A percentile compares a stretch with the other conserved stretches of the same genome.
Evolutionary conservation across 2,329 filamentous ascomycete species (phyloP).

Genomic region (Ceratocystis cacaofunesta): DNA sequence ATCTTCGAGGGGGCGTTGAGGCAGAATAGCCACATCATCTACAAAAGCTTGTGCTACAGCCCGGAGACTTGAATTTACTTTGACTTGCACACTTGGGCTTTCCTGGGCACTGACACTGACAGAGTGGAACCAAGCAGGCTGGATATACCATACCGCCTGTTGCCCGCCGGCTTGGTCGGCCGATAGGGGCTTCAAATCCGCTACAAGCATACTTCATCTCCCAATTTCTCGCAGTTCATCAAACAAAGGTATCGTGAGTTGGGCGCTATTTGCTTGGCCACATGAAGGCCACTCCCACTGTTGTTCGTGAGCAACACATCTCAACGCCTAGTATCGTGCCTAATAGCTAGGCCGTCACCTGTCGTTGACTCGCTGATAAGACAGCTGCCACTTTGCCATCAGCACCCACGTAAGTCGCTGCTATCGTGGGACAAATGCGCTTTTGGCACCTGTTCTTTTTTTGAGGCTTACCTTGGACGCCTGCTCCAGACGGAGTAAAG

Average conservation of each 20-base stretch:
- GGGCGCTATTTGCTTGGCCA: background rate
- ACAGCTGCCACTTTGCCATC: background rate
- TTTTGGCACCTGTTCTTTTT: background rate
- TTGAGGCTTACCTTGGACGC: background rate
- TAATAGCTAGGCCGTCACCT: background rate
- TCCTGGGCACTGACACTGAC: background rate
- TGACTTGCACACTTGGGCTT: background rate
- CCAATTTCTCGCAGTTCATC: background rate
- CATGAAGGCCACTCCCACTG: background rate
- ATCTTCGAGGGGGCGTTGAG: background rate
- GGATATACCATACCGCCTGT: background rate
- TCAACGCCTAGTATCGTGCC: background rate
- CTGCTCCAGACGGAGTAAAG: background rate
- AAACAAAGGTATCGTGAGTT: background rate
- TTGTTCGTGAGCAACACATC: background rate
- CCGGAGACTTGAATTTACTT: background rate
- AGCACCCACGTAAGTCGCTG: background rate
- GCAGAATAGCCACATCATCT: background rate
- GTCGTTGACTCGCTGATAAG: background rate
- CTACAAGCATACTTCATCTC: background rate
- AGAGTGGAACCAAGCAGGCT: background rate
- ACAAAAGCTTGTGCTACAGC: background rate
- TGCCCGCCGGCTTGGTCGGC: background rate
- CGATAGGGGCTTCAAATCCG: background rate
- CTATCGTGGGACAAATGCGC: background rate